Evolutionary conservation across 257 asterid species (phyloP).

Genomic region (Ilex aquifolium): DNA sequence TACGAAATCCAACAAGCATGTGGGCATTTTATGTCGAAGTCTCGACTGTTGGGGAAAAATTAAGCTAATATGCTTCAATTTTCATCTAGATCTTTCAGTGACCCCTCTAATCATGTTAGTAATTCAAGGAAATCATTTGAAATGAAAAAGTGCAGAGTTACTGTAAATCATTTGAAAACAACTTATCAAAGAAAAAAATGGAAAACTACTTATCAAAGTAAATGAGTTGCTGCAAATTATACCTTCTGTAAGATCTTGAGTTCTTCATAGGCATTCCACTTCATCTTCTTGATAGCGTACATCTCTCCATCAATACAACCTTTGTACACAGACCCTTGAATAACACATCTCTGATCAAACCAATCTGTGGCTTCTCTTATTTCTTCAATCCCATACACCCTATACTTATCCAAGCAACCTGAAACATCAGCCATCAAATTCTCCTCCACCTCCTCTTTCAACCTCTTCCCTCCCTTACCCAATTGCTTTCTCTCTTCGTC

Average conservation of each 20-base stretch:
- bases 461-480: conserved; percentile 14
- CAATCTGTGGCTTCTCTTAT: conserved; percentile 68
- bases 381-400: conserved; percentile 58
- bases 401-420: conserved; percentile 89
- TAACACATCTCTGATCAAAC: conserved; percentile 53
- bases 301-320: conserved; percentile 60
- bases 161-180: no score
- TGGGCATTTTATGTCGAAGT: no score
- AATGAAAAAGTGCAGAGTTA: no score
- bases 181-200: no score
- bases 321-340: conserved; percentile 85
- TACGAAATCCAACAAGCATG: no score
- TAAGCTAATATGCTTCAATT: no score
- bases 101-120: no score
- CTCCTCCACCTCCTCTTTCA: conserved; percentile 44
- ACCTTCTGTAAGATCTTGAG: conserved; percentile 97
- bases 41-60: no score
- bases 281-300: conserved; percentile 92
- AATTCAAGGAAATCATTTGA: no score
- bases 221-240: background rate
- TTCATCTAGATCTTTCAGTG: no score
- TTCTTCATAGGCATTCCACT: conserved; percentile 97
- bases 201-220: no score
- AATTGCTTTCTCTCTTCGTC: background rate
- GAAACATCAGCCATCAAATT: conserved; percentile 86